These are phyloP conservation scores for Piper longum DNA, from an alignment of 164 flowering plant species.

Conservation along the genomic window DNA sequence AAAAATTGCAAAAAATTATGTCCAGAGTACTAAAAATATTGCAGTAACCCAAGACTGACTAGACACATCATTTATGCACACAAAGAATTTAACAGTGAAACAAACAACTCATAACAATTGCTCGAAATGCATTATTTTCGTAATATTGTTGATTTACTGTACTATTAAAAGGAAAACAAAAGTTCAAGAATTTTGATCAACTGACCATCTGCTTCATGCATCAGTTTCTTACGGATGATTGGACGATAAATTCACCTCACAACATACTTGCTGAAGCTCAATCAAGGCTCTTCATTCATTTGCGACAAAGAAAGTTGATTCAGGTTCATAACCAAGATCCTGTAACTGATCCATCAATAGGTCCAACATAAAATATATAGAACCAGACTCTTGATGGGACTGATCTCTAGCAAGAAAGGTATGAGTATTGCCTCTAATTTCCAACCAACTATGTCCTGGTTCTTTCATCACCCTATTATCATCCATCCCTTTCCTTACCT, in stretches of 20 bases:
- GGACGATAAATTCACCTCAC: not conserved
- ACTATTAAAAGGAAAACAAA: too few relatives aligned
- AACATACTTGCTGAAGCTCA: not conserved
- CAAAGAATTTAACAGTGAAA: too few relatives aligned
- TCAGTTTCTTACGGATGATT: not conserved
- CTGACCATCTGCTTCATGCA: too few relatives aligned
- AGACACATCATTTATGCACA: too few relatives aligned
- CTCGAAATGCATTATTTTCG: too few relatives aligned
- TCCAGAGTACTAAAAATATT: too few relatives aligned
- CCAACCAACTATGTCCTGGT: conserved; percentile 53
- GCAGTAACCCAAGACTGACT: too few relatives aligned
- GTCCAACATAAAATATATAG: conserved; percentile 23
- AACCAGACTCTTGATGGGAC: conserved; percentile 16
- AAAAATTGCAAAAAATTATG: too few relatives aligned
- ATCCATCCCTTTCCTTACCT: conserved; percentile 43
- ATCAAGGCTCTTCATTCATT: conserved; percentile 11
- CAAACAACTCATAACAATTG: too few relatives aligned
- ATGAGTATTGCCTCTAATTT: conserved; percentile 22
- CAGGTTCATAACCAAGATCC: conserved; percentile 23
- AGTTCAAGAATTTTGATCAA: too few relatives aligned
- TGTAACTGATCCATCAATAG: conserved; percentile 29
- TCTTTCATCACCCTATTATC: conserved; percentile 35
- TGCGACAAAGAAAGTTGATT: conserved; percentile 9
- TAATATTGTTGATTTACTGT: too few relatives aligned
- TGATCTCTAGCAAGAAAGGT: conserved; percentile 30